These are phyloP conservation scores for Brasilioporus rufonigricans DNA, from an alignment of 768 basidiomycete genomes.

Conservation along the genomic window DNA sequence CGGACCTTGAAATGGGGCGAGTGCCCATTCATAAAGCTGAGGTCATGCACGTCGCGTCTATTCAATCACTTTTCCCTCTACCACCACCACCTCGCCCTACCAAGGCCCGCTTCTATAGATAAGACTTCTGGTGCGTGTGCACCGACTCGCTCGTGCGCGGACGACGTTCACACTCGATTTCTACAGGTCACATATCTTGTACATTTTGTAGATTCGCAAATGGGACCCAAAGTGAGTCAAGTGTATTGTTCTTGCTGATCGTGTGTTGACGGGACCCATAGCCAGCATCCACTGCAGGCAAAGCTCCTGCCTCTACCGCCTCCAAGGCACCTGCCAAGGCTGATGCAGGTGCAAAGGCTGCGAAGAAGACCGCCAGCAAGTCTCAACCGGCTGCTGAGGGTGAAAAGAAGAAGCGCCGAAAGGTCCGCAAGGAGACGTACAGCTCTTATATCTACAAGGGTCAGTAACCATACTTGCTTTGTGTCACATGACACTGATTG, in stretches of 20 bases:
- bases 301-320: conserved; percentile 50
- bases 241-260: conserved; percentile 5
- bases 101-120: conserved; percentile 17
- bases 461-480: conserved; percentile 24
- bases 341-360: conserved; percentile 46
- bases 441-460: conserved; percentile 86
- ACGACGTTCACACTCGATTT: conserved; percentile 11
- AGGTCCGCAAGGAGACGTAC: conserved; percentile 80
- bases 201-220: conserved; percentile 32
- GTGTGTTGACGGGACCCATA: conserved; percentile 17
- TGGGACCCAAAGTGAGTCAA: conserved; percentile 37
- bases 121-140: conserved; percentile 24
- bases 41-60: conserved; percentile 28
- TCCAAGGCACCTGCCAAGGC: conserved; percentile 56
- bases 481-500: not conserved
- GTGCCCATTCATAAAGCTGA: conserved; percentile 35
- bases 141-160: not conserved
- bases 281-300: conserved; percentile 42
- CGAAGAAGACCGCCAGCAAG: conserved; percentile 63
- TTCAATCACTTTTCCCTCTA: conserved; percentile 25
- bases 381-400: conserved; percentile 47
- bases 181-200: conserved; percentile 31
- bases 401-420: conserved; percentile 81
- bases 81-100: conserved; percentile 28
- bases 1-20: conserved; percentile 34